Evolutionary conservation across 2,329 filamentous ascomycete genomes (phyloP).

Genomic region (Fusarium torreyae): DNA sequence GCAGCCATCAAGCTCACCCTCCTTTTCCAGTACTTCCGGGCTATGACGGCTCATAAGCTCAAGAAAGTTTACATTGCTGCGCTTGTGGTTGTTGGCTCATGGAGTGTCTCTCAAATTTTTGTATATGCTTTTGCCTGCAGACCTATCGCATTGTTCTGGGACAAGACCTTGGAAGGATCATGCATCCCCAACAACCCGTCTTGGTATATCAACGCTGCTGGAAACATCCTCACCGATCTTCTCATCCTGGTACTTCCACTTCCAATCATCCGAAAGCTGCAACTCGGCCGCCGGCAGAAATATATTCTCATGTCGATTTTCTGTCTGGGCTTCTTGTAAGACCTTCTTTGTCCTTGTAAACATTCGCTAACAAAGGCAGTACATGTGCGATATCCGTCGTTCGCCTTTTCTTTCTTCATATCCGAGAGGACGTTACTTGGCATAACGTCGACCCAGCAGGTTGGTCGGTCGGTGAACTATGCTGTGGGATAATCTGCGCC

Average conservation of each 20-base stretch:
- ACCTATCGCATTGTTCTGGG: background rate
- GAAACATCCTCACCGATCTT: background rate
- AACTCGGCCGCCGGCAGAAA: constrained; percentile 1
- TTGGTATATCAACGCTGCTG: background rate
- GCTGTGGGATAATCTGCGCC: constrained; percentile 1
- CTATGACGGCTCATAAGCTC: background rate
- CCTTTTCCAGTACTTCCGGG: constrained; percentile 3
- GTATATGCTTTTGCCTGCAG: background rate
- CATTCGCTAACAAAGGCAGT: background rate
- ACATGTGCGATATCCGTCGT: background rate
- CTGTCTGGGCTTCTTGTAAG: constrained; percentile 6
- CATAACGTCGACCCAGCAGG: background rate
- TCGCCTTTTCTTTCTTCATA: background rate
- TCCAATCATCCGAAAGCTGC: background rate
- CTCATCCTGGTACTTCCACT: background rate
- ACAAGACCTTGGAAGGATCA: background rate
- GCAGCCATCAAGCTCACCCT: constrained; percentile 3
- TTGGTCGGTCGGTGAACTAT: constrained; percentile 4
- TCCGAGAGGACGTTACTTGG: background rate
- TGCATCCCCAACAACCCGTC: background rate
- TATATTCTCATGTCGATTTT: constrained; percentile 4
- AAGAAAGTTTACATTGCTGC: background rate
- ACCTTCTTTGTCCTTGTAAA: background rate
- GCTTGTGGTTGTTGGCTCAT: background rate
- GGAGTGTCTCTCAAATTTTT: background rate